Percentiles rank a stretch among this genome's conserved stretches.
These are phyloP conservation scores for Drechslerella coelobrocha DNA, from an alignment of 2,329 filamentous ascomycete species.

Conservation along the genomic window DNA sequence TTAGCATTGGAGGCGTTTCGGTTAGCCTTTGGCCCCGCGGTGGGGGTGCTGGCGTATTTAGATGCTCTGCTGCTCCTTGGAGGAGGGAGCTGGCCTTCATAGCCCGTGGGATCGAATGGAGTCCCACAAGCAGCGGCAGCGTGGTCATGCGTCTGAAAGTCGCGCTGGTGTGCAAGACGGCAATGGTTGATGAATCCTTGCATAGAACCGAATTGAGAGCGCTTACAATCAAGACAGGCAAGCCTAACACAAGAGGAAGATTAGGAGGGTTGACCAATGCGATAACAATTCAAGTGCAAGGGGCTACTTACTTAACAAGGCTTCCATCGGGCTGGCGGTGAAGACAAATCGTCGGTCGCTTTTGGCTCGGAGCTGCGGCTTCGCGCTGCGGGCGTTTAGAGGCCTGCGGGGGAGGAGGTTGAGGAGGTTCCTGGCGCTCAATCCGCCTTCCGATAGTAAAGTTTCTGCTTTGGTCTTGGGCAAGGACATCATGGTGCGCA, in stretches of 20 bases:
- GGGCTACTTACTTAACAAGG: constrained; percentile 69
- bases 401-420: neutral
- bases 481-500: constrained; percentile 38
- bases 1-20: constrained; percentile 19
- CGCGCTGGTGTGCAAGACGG: constrained; percentile 89
- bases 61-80: constrained; percentile 38
- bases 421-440: neutral
- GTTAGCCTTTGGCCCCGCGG: constrained; percentile 6
- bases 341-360: constrained; percentile 81
- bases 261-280: too few relatives aligned
- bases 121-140: constrained; percentile 88
- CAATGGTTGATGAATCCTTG: constrained; percentile 99
- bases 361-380: constrained; percentile 70
- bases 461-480: constrained; percentile 38
- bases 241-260: constrained; percentile 60
- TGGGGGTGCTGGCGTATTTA: constrained; percentile 20
- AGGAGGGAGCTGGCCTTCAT: constrained; percentile 42
- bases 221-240: constrained; percentile 84
- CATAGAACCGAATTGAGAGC: constrained; percentile 92
- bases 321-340: constrained; percentile 85
- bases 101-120: constrained; percentile 67
- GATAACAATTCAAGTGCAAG: neutral
- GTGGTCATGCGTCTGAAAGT: constrained; percentile 95
- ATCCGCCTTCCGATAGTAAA: constrained; percentile 20
- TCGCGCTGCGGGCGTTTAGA: constrained; percentile 64